Evolutionary conservation across 78 protist species (phyloP).

Genomic region (slime mould (Dictyostelium discoideum)): dicty_2.7 NC_007089.4:3069501-3070000

Average conservation of each 20-base stretch:
- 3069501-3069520: not conserved
- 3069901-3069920: not conserved
- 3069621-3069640: constrained; percentile 9
- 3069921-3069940: constrained; percentile 74
- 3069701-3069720: constrained; percentile 47
- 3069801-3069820: constrained; percentile 21
- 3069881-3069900: not conserved
- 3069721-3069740: constrained; percentile 5
- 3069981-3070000: constrained; percentile 64
- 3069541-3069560: not conserved
- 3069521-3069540: not conserved
- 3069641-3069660: not conserved
- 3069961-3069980: constrained; percentile 50
- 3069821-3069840: constrained; percentile 21
- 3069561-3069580: not conserved
- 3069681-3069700: constrained; percentile 1
- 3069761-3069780: not conserved
- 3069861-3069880: not conserved
- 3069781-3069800: not conserved
- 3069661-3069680: constrained; percentile 19
- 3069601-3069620: constrained; percentile 1
- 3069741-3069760: constrained; percentile 19
- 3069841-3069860: no score
- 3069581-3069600: not conserved
- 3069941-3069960: constrained; percentile 55